phyloP scores from a whole-genome alignment of 129 eudicot species.

The Mikania micrantha region DNA sequence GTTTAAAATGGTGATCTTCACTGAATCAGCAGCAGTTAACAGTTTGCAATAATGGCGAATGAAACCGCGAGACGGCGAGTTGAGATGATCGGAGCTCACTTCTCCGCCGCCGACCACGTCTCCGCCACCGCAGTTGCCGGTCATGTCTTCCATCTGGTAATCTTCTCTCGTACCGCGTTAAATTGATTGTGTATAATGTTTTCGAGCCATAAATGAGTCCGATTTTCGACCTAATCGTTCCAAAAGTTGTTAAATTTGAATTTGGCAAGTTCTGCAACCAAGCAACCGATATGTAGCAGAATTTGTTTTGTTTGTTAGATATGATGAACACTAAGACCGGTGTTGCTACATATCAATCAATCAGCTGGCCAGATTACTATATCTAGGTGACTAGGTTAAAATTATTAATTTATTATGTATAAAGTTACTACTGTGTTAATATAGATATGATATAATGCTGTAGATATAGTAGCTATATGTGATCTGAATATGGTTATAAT shows the following conservation, averaged over 20 bases:
- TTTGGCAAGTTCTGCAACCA: not conserved
- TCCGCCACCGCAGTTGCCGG: slow-evolving; percentile 21
- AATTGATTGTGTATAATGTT: not conserved
- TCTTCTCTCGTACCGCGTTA: not conserved
- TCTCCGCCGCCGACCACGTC: slow-evolving; percentile 18
- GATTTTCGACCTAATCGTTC: not conserved
- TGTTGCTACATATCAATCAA: not conserved
- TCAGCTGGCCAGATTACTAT: not conserved
- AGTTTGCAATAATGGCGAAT: slow-evolving; percentile 15
- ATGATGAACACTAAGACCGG: not conserved
- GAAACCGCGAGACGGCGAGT: slow-evolving; percentile 29
- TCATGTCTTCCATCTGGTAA: slow-evolving; percentile 30
- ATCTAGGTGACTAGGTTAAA: no score
- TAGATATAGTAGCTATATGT: not conserved
- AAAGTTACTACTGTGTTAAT: not conserved
- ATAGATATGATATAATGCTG: not conserved
- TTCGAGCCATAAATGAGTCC: not conserved
- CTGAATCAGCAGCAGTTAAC: not conserved
- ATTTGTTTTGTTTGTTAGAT: not conserved
- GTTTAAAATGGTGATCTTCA: not conserved
- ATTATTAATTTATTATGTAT: not conserved
- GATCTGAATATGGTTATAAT: not conserved
- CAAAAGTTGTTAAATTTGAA: not conserved
- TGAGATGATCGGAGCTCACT: slow-evolving; percentile 20
- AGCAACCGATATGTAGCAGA: not conserved